Evolutionary conservation across 495 filamentous ascomycete genomes (phyloP).

Genomic region (Talaromyces borbonicus): DNA sequence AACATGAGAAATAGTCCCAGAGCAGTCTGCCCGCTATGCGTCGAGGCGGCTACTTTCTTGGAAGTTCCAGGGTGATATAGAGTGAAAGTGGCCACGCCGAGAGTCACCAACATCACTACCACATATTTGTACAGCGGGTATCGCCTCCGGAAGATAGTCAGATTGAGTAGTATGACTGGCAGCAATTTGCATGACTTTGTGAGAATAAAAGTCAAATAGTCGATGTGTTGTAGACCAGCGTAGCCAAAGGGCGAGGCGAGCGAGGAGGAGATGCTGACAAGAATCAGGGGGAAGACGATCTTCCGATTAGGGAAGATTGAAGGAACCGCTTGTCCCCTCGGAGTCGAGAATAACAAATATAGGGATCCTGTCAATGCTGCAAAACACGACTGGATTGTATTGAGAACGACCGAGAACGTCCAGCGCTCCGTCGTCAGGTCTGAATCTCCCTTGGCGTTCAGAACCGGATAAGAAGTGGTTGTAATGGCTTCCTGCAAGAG

Average conservation of each 20-base stretch:
- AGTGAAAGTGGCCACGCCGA: slow-evolving; percentile 91
- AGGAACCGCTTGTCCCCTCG: slow-evolving; percentile 42
- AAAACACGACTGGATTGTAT: slow-evolving; percentile 90
- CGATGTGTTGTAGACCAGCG: slow-evolving; percentile 84
- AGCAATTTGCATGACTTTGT: slow-evolving; percentile 97
- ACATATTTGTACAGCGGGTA: slow-evolving; percentile 97
- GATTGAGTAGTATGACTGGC: slow-evolving; percentile 92
- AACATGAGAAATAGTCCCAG: slow-evolving; percentile 79
- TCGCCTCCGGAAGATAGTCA: slow-evolving; percentile 79
- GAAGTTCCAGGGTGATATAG: slow-evolving; percentile 67
- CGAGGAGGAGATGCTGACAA: slow-evolving; percentile 78
- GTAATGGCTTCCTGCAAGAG: slow-evolving; percentile 96
- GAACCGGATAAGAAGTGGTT: slow-evolving; percentile 66
- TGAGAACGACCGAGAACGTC: slow-evolving; percentile 86
- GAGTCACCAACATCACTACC: slow-evolving; percentile 81
- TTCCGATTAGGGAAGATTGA: slow-evolving; percentile 61
- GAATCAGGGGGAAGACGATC: slow-evolving; percentile 69
- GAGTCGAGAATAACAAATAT: slow-evolving; percentile 66
- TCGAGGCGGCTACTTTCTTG: slow-evolving; percentile 50
- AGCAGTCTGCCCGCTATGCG: slow-evolving; percentile 41
- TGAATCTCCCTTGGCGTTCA: slow-evolving; percentile 27
- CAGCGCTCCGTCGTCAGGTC: slow-evolving; percentile 58
- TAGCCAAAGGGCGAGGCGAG: slow-evolving; percentile 94
- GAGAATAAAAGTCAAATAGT: slow-evolving; percentile 98
- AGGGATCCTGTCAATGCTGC: slow-evolving; percentile 69